Percentiles rank a stretch among this genome's conserved stretches.
These are phyloP conservation scores for Saturnispora ahearnii DNA, from an alignment of 805 yeast genomes.

Conservation along the genomic window DNA sequence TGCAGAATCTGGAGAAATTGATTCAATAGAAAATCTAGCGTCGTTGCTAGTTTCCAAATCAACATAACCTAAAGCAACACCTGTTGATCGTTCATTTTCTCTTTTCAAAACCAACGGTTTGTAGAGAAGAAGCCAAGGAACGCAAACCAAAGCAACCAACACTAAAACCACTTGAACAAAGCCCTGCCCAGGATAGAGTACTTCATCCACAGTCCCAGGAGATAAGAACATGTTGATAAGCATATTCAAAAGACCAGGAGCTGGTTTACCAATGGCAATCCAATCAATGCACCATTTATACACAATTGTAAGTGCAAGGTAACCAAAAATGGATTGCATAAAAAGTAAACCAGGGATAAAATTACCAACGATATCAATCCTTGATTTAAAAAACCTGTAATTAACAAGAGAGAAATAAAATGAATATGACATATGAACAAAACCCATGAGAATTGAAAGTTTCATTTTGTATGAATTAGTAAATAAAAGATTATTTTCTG, in stretches of 20 bases:
- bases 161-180: slow-evolving; percentile 50
- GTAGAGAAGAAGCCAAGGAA: slow-evolving; percentile 62
- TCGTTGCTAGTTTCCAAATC: slow-evolving; percentile 35
- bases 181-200: slow-evolving; percentile 56
- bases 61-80: slow-evolving; percentile 42
- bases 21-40: slow-evolving; percentile 10
- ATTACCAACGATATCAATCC: slow-evolving; percentile 61
- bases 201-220: slow-evolving; percentile 62
- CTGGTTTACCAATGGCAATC: slow-evolving; percentile 50
- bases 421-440: slow-evolving; percentile 65
- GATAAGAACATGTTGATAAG: slow-evolving; percentile 66
- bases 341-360: slow-evolving; percentile 66
- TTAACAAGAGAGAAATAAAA: slow-evolving; percentile 60
- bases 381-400: slow-evolving; percentile 45
- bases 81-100: slow-evolving; percentile 36
- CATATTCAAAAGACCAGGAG: slow-evolving; percentile 70
- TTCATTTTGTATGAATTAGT: slow-evolving; percentile 74
- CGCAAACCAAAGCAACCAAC: slow-evolving; percentile 53
- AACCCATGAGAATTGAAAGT: slow-evolving; percentile 66
- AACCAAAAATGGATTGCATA: slow-evolving; percentile 72
- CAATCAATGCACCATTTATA: slow-evolving; percentile 72
- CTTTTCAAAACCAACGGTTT: slow-evolving; percentile 44
- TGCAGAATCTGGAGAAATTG: neutral
- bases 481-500: slow-evolving; percentile 61
- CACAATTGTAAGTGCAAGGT: slow-evolving; percentile 53